These are phyloP conservation scores for Clonostachys rosea DNA, from an alignment of 2,329 filamentous ascomycete species.

Conservation along the genomic window DNA sequence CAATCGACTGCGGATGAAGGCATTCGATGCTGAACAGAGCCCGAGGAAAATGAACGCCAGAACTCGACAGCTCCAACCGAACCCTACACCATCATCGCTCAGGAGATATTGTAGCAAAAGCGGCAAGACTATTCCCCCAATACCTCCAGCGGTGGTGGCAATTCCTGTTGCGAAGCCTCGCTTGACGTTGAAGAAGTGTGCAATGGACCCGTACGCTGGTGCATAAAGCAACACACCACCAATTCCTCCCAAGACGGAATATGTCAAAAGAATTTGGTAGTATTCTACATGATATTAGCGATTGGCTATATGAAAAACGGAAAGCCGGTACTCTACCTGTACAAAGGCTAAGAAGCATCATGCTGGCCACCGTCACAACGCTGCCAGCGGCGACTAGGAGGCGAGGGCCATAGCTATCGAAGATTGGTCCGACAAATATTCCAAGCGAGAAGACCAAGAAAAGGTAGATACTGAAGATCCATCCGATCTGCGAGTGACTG, in stretches of 20 bases:
- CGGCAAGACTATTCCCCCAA: constrained; percentile 51
- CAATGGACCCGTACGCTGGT: constrained; percentile 59
- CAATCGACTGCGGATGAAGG: background rate
- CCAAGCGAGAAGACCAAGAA: constrained; percentile 80
- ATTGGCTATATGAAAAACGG: background rate
- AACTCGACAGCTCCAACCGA: constrained; percentile 21
- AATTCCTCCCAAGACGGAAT: constrained; percentile 61
- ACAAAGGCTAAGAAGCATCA: constrained; percentile 56
- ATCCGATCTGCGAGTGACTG: constrained; percentile 66
- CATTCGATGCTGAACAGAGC: background rate
- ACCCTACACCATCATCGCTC: constrained; percentile 18
- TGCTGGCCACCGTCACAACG: constrained; percentile 45
- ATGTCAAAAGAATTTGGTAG: constrained; percentile 68
- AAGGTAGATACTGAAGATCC: constrained; percentile 80
- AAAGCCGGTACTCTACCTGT: constrained; percentile 22
- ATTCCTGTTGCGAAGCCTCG: constrained; percentile 67
- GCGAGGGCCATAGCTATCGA: constrained; percentile 62
- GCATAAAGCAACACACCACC: constrained; percentile 67
- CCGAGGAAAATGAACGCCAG: constrained; percentile 17
- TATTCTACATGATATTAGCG: constrained; percentile 34
- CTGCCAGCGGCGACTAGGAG: constrained; percentile 54
- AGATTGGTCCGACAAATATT: constrained; percentile 73
- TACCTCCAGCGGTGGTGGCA: constrained; percentile 59
- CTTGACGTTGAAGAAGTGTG: constrained; percentile 62
- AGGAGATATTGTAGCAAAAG: constrained; percentile 23